Conservation (phyloP, 495 filamentous ascomycete genomes). For the Rhizodiscina lignyota region DNA sequence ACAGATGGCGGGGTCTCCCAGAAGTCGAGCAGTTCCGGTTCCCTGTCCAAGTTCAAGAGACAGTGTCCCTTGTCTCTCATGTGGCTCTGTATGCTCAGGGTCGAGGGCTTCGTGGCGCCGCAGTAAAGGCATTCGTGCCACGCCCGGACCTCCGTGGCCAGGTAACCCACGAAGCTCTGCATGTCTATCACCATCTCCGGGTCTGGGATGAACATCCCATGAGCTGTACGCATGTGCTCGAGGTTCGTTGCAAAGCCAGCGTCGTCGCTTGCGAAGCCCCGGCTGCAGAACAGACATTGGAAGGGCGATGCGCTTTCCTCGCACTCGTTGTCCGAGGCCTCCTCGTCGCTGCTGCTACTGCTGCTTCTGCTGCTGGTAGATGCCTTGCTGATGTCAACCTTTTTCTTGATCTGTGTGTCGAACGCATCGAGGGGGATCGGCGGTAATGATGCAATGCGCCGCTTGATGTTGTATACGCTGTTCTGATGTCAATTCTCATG, state of each 20-base stretch:
- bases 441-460: constrained; percentile 10
- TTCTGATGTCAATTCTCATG: constrained; percentile 3
- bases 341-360: not conserved
- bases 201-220: constrained; percentile 10
- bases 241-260: constrained; percentile 9
- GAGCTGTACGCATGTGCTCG: constrained; percentile 9
- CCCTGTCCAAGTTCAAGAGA: constrained; percentile 9
- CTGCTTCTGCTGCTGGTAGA: constrained; percentile 1
- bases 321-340: constrained; percentile 3
- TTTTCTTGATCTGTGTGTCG: constrained; percentile 5
- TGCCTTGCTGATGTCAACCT: constrained; percentile 4
- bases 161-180: constrained; percentile 10
- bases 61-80: constrained; percentile 17
- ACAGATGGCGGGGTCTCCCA: constrained; percentile 3
- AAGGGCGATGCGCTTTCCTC: constrained; percentile 2
- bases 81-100: constrained; percentile 9
- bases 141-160: constrained; percentile 4
- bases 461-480: constrained; percentile 13
- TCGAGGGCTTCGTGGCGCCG: constrained; percentile 8
- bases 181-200: constrained; percentile 6
- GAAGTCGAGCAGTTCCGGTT: constrained; percentile 11
- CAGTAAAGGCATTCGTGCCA: constrained; percentile 16
- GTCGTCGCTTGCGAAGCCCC: constrained; percentile 3
- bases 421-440: constrained; percentile 6
- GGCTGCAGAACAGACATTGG: constrained; percentile 14